These are phyloP conservation scores for Bauhinia variegata DNA, from an alignment of 306 rosid species.

Conservation along the genomic window DNA sequence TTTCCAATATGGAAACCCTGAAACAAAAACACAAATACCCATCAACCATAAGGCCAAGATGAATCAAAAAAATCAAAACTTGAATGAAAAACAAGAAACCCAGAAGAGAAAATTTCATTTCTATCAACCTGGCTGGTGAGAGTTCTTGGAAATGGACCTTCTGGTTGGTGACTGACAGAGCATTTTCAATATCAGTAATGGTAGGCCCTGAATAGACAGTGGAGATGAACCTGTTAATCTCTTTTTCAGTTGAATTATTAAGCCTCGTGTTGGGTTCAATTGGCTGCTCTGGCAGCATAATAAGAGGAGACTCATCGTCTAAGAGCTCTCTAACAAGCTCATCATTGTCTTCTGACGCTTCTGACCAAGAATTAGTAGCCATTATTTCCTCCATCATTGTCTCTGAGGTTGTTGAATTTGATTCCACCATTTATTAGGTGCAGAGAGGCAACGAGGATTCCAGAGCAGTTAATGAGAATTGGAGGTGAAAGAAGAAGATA, in stretches of 20 bases:
- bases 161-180: constrained; percentile 53
- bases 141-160: constrained; percentile 47
- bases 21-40: constrained; percentile 6
- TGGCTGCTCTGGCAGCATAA: constrained; percentile 41
- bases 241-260: constrained; percentile 37
- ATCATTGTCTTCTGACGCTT: constrained; percentile 62
- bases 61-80: no score
- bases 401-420: constrained; percentile 46
- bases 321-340: constrained; percentile 78
- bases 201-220: constrained; percentile 76
- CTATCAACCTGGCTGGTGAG: constrained; percentile 56
- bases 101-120: no score
- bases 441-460: constrained; percentile 11
- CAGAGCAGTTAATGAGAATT: constrained; percentile 18
- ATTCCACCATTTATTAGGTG: constrained; percentile 35
- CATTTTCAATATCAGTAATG: constrained; percentile 69
- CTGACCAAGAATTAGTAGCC: constrained; percentile 48
- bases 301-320: constrained; percentile 61
- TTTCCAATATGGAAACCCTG: constrained; percentile 71
- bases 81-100: no score
- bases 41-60: neutral
- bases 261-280: constrained; percentile 21
- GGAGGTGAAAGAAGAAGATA: constrained; percentile 30
- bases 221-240: constrained; percentile 47
- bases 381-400: constrained; percentile 49